These are phyloP conservation scores for Ophiostoma ulmi DNA, from an alignment of 2,329 filamentous ascomycete genomes.

Conservation along the genomic window DNA sequence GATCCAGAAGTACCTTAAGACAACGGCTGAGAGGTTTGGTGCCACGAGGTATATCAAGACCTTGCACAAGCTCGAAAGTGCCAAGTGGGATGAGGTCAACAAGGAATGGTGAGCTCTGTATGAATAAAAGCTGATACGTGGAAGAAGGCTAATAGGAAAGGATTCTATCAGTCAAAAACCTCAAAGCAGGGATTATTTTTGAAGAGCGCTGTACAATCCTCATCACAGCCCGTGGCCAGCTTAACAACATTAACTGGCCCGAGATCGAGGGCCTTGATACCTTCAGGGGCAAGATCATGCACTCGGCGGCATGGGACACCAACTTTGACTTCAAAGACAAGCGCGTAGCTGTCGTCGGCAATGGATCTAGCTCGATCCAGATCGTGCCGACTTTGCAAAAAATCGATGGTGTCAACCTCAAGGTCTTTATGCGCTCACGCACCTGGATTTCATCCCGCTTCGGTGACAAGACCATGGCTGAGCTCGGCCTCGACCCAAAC, in stretches of 20 bases:
- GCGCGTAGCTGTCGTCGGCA: conserved; percentile 47
- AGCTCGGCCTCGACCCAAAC: conserved; percentile 40
- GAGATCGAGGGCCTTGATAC: conserved; percentile 39
- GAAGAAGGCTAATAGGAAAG: neutral
- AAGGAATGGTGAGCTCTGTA: conserved; percentile 35
- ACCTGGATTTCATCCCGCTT: conserved; percentile 48
- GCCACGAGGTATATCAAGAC: conserved; percentile 45
- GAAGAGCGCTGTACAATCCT: conserved; percentile 40
- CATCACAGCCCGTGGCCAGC: conserved; percentile 40
- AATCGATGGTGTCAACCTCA: conserved; percentile 38
- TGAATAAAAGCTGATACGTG: neutral
- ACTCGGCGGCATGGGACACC: conserved; percentile 44
- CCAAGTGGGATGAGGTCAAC: conserved; percentile 38
- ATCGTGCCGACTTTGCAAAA: conserved; percentile 48
- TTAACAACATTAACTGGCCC: conserved; percentile 43
- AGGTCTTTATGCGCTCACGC: conserved; percentile 45
- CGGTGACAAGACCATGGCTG: conserved; percentile 42
- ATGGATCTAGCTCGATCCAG: conserved; percentile 49
- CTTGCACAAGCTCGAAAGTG: conserved; percentile 39
- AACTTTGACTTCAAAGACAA: conserved; percentile 47
- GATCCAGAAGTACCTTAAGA: conserved; percentile 46
- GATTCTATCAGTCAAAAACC: conserved; percentile 31
- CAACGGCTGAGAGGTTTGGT: conserved; percentile 44
- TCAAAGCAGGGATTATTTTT: conserved; percentile 36
- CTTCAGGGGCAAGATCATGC: conserved; percentile 42